A percentile compares a stretch with the other conserved stretches of the same genome.
Evolutionary conservation across 2,329 filamentous ascomycete species (phyloP).

Genomic region (Neofusicoccum cordaticola): DNA sequence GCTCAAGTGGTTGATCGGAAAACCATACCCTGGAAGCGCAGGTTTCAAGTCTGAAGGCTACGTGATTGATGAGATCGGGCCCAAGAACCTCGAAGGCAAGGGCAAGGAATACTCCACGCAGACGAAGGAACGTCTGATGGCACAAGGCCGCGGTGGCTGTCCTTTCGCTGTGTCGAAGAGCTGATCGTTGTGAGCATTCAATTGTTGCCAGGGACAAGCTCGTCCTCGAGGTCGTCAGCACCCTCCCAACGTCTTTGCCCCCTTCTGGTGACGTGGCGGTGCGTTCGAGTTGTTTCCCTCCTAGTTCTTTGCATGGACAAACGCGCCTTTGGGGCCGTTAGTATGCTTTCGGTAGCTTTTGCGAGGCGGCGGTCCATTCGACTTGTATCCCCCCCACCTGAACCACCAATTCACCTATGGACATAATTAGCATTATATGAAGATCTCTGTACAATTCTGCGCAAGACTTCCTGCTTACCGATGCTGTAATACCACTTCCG

Average conservation of each 20-base stretch:
- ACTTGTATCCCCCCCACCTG: conserved; percentile 43
- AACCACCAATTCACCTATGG: conserved; percentile 77
- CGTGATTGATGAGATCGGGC: conserved; percentile 60
- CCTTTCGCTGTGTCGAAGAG: conserved; percentile 26
- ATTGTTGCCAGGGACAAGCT: no score
- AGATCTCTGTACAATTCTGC: neutral
- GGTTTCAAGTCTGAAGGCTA: conserved; percentile 53
- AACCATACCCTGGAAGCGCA: conserved; percentile 48
- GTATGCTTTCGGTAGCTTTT: no score
- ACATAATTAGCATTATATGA: conserved; percentile 26
- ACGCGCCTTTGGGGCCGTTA: no score
- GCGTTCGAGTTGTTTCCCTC: no score
- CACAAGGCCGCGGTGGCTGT: conserved; percentile 27
- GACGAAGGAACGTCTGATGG: conserved; percentile 26
- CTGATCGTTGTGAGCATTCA: neutral
- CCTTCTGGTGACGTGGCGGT: no score
- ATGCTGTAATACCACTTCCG: conserved; percentile 56
- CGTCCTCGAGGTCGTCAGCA: no score
- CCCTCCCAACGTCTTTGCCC: no score
- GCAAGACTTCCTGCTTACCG: conserved; percentile 42
- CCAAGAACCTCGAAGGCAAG: conserved; percentile 51
- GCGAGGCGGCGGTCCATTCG: neutral
- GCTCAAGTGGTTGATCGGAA: conserved; percentile 46
- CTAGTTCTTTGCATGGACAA: no score
- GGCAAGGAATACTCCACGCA: conserved; percentile 34